Conservation (phyloP, 2,329 filamentous ascomycete genomes). For the Atkinsonella texensis region DNA sequence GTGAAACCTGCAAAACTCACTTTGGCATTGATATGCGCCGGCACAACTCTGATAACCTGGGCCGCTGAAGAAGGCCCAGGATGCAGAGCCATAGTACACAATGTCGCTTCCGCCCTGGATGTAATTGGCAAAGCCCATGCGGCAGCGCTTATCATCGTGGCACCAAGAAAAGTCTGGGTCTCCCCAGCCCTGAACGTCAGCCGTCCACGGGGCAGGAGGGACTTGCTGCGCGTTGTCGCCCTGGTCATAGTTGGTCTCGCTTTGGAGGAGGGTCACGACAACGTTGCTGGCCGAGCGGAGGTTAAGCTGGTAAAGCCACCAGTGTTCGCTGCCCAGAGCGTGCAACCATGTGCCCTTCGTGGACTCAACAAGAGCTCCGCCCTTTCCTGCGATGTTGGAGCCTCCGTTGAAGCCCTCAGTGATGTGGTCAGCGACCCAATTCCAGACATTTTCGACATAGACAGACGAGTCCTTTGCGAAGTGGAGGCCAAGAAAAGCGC, state of each 20-base stretch:
- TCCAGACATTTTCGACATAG: constrained; percentile 21
- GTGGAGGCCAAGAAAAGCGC: constrained; percentile 36
- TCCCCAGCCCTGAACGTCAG: constrained; percentile 23
- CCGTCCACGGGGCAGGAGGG: constrained; percentile 26
- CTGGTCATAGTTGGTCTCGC: constrained; percentile 35
- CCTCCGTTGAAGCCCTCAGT: constrained; percentile 30
- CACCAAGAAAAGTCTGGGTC: constrained; percentile 33
- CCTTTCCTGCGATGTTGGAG: constrained; percentile 33
- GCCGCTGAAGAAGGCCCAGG: constrained; percentile 31
- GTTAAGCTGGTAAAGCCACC: constrained; percentile 46
- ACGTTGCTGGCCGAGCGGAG: constrained; percentile 37
- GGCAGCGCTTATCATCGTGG: constrained; percentile 23
- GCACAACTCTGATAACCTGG: constrained; percentile 23
- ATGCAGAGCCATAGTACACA: constrained; percentile 29
- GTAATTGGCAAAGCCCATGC: constrained; percentile 31
- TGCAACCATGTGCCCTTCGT: constrained; percentile 38
- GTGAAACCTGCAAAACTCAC: neutral
- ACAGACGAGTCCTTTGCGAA: constrained; percentile 22
- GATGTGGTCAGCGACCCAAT: constrained; percentile 35
- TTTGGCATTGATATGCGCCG: constrained; percentile 9
- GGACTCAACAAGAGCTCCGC: constrained; percentile 34
- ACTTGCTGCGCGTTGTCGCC: constrained; percentile 22
- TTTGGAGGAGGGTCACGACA: constrained; percentile 37
- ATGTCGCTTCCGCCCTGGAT: constrained; percentile 29
- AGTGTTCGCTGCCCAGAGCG: constrained; percentile 39